A percentile compares a stretch with the other conserved stretches of the same genome.
Conservation (phyloP, 1,139 yeast species). For the Blastobotrys arbuscula region DNA sequence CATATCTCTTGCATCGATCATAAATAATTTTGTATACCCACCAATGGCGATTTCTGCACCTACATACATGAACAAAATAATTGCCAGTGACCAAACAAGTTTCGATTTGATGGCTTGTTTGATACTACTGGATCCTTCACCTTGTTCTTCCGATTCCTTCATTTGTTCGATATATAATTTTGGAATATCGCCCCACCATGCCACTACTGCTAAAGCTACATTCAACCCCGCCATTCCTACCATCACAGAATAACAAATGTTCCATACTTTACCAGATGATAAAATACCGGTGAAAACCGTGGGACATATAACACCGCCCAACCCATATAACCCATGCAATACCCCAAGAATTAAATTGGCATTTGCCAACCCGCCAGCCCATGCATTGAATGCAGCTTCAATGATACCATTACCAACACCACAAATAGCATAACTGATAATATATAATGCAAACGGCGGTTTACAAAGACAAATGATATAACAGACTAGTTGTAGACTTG, state of each 20-base stretch:
- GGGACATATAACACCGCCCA: constrained; percentile 60
- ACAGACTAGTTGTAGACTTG: constrained; percentile 36
- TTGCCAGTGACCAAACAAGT: constrained; percentile 54
- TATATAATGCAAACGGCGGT: constrained; percentile 40
- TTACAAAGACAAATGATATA: constrained; percentile 40
- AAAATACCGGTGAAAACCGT: constrained; percentile 51
- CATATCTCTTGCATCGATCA: constrained; percentile 52
- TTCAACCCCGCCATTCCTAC: constrained; percentile 36
- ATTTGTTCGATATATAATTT: constrained; percentile 16
- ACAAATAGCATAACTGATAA: constrained; percentile 50
- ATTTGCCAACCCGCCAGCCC: constrained; percentile 43
- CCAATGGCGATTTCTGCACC: constrained; percentile 67
- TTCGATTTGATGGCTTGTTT: constrained; percentile 41
- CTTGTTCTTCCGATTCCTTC: constrained; percentile 11
- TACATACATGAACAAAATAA: constrained; percentile 56
- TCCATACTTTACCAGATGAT: constrained; percentile 47
- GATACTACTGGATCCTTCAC: constrained; percentile 12
- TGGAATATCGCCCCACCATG: constrained; percentile 24
- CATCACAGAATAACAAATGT: constrained; percentile 47
- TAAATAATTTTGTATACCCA: constrained; percentile 66
- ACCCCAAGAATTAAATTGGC: constrained; percentile 45
- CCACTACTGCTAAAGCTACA: constrained; percentile 34
- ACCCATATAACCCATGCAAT: constrained; percentile 56
- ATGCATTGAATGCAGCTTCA: constrained; percentile 54
- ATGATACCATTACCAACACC: constrained; percentile 57